Conservation (phyloP, 805 yeast genomes). For the Yarrowia bubula region DNA sequence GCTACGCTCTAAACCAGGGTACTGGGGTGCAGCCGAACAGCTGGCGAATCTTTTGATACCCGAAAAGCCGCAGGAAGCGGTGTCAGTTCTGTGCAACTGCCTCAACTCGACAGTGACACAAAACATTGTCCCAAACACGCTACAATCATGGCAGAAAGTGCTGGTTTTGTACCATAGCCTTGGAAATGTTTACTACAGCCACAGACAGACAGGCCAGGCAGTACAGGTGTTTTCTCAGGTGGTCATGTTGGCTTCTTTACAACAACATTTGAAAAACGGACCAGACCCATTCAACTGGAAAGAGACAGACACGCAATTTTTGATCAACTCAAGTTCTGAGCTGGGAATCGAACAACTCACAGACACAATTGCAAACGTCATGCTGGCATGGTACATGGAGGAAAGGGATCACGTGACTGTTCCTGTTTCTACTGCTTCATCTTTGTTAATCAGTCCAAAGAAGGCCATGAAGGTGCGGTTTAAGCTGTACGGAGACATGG, state of each 20-base stretch:
- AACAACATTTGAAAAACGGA: background rate
- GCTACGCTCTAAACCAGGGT: constrained; percentile 32
- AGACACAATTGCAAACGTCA: background rate
- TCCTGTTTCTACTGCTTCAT: background rate
- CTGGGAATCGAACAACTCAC: background rate
- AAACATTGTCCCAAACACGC: background rate
- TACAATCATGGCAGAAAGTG: constrained; percentile 31
- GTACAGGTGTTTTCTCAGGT: constrained; percentile 33
- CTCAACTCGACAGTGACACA: background rate
- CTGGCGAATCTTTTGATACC: constrained; percentile 31
- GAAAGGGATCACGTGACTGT: background rate
- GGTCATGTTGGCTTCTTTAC: constrained; percentile 28
- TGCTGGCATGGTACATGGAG: constrained; percentile 13
- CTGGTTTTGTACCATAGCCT: constrained; percentile 34
- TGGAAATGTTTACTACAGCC: constrained; percentile 33
- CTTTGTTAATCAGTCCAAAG: background rate
- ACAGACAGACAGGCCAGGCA: constrained; percentile 4
- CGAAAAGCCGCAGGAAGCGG: constrained; percentile 30
- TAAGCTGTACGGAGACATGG: constrained; percentile 14
- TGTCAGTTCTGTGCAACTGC: background rate
- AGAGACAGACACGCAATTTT: background rate
- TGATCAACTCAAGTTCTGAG: background rate
- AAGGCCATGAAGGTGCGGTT: constrained; percentile 21
- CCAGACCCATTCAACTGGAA: background rate
- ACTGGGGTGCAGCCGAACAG: constrained; percentile 37